Percentiles rank a stretch among this genome's conserved stretches.
Conservation (phyloP, 2,329 filamentous ascomycete species). For the Pseudogymnoascus sp. region DNA sequence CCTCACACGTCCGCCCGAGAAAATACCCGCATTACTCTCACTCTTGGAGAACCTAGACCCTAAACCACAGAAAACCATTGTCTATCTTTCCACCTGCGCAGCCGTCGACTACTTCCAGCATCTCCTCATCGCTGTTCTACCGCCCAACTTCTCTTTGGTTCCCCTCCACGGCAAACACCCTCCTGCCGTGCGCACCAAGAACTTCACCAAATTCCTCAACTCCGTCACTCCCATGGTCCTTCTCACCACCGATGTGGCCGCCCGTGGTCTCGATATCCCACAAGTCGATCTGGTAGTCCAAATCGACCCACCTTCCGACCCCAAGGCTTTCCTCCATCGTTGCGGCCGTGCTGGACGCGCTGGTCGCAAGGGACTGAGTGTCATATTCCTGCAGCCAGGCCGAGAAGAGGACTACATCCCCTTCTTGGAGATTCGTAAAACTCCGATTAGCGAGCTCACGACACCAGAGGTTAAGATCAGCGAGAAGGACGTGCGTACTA, state of each 20-base stretch:
- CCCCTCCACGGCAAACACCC: conserved; percentile 90
- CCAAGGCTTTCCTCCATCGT: conserved; percentile 92
- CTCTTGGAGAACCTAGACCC: conserved; percentile 65
- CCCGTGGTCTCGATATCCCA: conserved; percentile 84
- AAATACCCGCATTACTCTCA: conserved; percentile 65
- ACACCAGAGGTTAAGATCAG: conserved; percentile 50
- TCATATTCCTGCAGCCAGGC: conserved; percentile 79
- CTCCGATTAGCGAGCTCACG: conserved; percentile 62
- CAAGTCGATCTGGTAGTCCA: conserved; percentile 88
- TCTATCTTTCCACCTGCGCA: conserved; percentile 90
- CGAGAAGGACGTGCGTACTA: conserved; percentile 51
- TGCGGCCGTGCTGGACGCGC: conserved; percentile 86
- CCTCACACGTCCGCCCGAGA: conserved; percentile 66
- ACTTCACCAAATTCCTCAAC: conserved; percentile 73
- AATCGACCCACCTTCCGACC: conserved; percentile 76
- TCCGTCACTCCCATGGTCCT: conserved; percentile 71
- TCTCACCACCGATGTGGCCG: conserved; percentile 86
- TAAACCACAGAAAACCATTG: conserved; percentile 73
- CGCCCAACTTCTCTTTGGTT: conserved; percentile 60
- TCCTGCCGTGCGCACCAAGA: conserved; percentile 78
- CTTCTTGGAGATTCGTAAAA: conserved; percentile 81
- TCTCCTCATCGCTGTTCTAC: conserved; percentile 66
- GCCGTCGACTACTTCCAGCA: conserved; percentile 91
- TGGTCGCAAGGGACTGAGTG: conserved; percentile 73
- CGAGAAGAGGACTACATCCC: conserved; percentile 83